Conservation (phyloP, 176 grass and related monocot genomes). For the Cymbopogon citratus region DNA sequence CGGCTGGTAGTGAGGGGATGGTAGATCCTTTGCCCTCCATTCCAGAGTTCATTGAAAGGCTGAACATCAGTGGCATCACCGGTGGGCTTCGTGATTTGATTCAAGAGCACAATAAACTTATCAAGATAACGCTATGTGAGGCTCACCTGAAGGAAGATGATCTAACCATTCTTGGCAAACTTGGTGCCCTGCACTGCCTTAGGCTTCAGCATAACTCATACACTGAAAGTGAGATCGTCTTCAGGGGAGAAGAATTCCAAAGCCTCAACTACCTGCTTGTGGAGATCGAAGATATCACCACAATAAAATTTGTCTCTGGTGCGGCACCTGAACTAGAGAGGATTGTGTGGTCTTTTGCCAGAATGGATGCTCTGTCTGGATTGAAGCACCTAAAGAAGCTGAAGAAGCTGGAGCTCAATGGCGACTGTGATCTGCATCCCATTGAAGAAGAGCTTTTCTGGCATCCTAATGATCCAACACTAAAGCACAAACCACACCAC, state of each 20-base stretch:
- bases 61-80: background rate
- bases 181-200: background rate
- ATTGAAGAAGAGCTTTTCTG: too few species aligned
- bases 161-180: background rate
- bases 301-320: background rate
- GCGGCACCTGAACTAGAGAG: background rate
- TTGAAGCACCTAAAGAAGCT: too few species aligned
- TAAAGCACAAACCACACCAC: too few species aligned
- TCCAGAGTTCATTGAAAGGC: background rate
- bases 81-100: background rate
- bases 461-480: too few species aligned
- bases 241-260: background rate
- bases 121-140: background rate
- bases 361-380: background rate
- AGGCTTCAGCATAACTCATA: background rate
- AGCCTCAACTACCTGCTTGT: background rate
- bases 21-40: background rate
- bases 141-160: background rate
- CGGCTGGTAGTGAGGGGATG: too few species aligned
- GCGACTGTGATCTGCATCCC: too few species aligned
- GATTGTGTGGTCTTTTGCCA: constrained; percentile 2
- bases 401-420: too few species aligned
- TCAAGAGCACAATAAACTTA: background rate
- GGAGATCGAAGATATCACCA: background rate
- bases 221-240: background rate